Base-by-base conservation (phyloP, 2,329 filamentous ascomycete genomes). In the Beauveria sp. region DNA sequence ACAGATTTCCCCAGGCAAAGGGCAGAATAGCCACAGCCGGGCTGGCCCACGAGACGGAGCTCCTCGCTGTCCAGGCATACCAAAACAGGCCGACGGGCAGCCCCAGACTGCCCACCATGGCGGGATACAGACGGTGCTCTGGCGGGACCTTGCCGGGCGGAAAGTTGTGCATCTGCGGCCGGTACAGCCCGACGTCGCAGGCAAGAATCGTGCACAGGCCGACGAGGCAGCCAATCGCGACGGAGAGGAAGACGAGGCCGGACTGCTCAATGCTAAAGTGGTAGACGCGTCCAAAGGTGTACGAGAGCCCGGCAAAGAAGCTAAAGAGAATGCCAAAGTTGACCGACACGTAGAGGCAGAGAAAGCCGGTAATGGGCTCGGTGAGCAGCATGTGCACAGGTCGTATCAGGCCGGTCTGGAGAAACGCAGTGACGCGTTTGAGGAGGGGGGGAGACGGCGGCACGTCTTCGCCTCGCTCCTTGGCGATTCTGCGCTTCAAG, bases 281-380 rank as follows among this genome's bases (percentile, higher is more conserved):
- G 63, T 84, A 82, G 0, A 79, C 72, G 0, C 57, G 62, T 16
- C 71, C 66, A 63, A 83, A 83, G 1, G 79, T 76, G 64, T 76
- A 81, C 0, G 80, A 79, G 0, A 82, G 77, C 0, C 75, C 76
- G 1, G 77, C 78, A 65, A 84, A 83, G 73, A 83, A 82, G 50
- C 72, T 77, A 63, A 80, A 84, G 1, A 83, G 71, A 0, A 80
- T 79, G 5, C 77, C 81, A 60, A 83, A 84, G 58, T 78, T 76
- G 66, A 77, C 79, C 0, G 80, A 72, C 0, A 79, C 74, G 65
- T 83, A 84, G 0, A 84, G 66, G 47, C 76, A 78, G 43, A 78
- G 70, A 60, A 86, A 83, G 12, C 80, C 79, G 2, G 87, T 81
- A 43, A 89, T 86, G 2, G 86, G 85, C 66, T 89, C 86, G 1